Evolutionary conservation across 2,329 filamentous ascomycete genomes (phyloP), one percentile per base, ranked within the genome.

Genomic region (Fusarium sp.): DNA sequence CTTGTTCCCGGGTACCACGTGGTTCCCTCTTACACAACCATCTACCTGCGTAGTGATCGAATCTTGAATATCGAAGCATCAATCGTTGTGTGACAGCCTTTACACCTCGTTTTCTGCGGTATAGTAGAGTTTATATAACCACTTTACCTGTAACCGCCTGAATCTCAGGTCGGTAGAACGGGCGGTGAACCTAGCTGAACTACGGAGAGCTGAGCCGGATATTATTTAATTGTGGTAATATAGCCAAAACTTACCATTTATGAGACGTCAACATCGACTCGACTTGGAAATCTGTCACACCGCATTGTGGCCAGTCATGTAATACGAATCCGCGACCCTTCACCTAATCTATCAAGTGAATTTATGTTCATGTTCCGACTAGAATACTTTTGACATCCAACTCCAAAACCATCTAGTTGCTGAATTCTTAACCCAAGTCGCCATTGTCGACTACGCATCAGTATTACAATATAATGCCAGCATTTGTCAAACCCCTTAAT

Each of bases 401-500:
- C 45, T 43, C 55, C 40, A 25, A 35, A 20, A 18, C 41, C 31
- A 29, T 45, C 51, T 48, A 69, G 31, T 36, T 8, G 15, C 29
- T 29, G 25, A 42, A 27, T n/a, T 48, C 18, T 50, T 23, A 20
- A 37, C 40, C 36, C 51, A 45, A 39, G 47, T 54, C 36, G 15
- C 36, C 21, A 33, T 31, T 43, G 18, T 41, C 37, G 2, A 49
- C 41, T 25, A 40, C 41, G 23, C 43, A 33, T 39, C 21, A 61
- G 21, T 53, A 51, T 48, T 15, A 51, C 29, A 67, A 27, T 20
- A 37, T 33, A 20, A 33, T 18, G 21, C 17, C n/a, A 25, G 13
- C 20, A 40, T n/a, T 17, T 23, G 15, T 18, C 41, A 11, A 33
- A 35, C 47, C 29, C 37, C 25, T 66, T 72, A 81, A 47, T 81